Conservation (phyloP, 2,329 filamentous ascomycete genomes). For the Pseudomassariella vexata region DNA sequence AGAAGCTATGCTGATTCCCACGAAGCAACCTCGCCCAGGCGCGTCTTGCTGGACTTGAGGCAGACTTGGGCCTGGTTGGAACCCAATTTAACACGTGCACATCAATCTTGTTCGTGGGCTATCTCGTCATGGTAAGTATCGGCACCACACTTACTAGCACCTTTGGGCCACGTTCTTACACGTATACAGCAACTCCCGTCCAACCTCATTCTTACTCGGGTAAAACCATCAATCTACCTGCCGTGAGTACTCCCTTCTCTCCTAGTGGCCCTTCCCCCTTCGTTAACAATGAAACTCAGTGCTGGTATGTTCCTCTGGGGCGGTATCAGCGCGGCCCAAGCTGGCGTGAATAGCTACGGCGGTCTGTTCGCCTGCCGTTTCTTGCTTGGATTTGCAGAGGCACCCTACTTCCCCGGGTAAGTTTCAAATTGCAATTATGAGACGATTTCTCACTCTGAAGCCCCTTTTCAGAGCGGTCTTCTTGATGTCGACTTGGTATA, state of each 20-base stretch:
- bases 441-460: too few relatives aligned
- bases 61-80: constrained; percentile 35
- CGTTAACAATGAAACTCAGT: too few relatives aligned
- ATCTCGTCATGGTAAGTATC: constrained; percentile 36
- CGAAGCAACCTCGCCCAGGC: constrained; percentile 41
- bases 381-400: constrained; percentile 33
- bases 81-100: constrained; percentile 29
- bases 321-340: constrained; percentile 20
- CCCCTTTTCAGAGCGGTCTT: too few relatives aligned
- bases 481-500: constrained; percentile 38
- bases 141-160: too few relatives aligned
- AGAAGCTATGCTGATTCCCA: constrained; percentile 38
- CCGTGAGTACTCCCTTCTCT: too few relatives aligned
- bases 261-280: too few relatives aligned
- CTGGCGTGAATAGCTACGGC: constrained; percentile 27
- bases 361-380: constrained; percentile 30
- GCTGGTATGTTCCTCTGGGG: constrained; percentile 35
- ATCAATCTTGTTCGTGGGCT: constrained; percentile 31
- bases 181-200: constrained; percentile 30
- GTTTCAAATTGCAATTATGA: too few relatives aligned
- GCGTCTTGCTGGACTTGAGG: constrained; percentile 32
- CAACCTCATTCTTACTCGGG: constrained; percentile 38
- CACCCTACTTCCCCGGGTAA: constrained; percentile 31
- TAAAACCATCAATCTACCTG: constrained; percentile 36
- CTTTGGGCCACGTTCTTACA: too few relatives aligned